Base-by-base conservation (phyloP, 441 rosid genomes). In the Syzygium syzygioides region DNA sequence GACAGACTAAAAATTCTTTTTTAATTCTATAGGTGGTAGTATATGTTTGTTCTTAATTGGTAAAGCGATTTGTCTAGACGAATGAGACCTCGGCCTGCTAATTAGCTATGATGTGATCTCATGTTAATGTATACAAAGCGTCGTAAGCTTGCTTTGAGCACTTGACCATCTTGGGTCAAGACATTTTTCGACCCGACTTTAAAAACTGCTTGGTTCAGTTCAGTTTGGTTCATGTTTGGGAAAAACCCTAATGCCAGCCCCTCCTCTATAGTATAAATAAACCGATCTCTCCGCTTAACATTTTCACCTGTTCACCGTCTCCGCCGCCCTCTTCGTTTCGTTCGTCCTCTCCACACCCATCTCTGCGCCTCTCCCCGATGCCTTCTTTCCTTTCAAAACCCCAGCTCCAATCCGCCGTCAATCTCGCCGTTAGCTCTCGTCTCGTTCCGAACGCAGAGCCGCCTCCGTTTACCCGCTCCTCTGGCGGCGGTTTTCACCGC, bases 401-500 rank as follows among this genome's bases (percentile, higher is more conserved):
- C 1, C 15, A 30, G 20, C 14, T 19, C 50, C 9, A 26, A 1
- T 34, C 28, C 26, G 26, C 59, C 52, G 7, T 0, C 83, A 12
- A 71, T 0, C 17, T 0, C 28, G 37, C 80, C 80, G 20, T 71
- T 0, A 71, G 80, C 83, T 71, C 25, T 37, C 83, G 18, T 76
- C 45, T 7, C 48, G 48, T 41, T 7, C 83, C 52, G 52, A 76
- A 76, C 52, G 52, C 5, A 26, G 83, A 37, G 83, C 86, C 89
- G 94, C 95, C 89, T 90, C 93, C 91, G 93, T 90, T 93, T 91
- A 91, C 91, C 93, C 93, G 80, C 94, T 92, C 91, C 93, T 92
- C 60, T 12, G 59, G 28, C 10, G 55, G 90, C 90, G 68, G 53
- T 86, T 34, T 34, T 13, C 34, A 86, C 80, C 6, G 30, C 20